Percentiles rank a stretch among this genome's conserved stretches.
phyloP scores from a whole-genome alignment of 2,329 filamentous ascomycete species.

The Cladophialophora psammophila region DNA sequence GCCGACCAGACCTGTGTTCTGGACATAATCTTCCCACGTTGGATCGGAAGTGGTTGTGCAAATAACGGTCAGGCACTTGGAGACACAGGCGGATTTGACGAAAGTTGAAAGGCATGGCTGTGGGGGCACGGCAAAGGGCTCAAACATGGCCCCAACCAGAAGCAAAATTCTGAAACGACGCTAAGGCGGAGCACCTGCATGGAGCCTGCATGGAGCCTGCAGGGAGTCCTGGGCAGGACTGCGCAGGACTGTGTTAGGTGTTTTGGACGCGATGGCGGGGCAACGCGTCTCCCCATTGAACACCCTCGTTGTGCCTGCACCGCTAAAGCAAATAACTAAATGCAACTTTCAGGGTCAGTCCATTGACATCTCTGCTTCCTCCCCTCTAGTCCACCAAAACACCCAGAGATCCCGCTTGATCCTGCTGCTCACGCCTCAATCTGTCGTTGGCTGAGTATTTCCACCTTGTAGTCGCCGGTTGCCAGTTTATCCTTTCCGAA shows the following conservation, averaged over 20 bases:
- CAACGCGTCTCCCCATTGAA: constrained; percentile 29
- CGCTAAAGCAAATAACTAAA: constrained; percentile 9
- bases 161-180: constrained; percentile 24
- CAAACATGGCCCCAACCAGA: constrained; percentile 9
- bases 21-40: background rate
- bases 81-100: background rate
- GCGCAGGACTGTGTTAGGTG: background rate
- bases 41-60: background rate
- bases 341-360: constrained; percentile 19
- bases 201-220: background rate
- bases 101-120: background rate
- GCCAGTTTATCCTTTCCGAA: constrained; percentile 6
- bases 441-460: constrained; percentile 4
- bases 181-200: constrained; percentile 18
- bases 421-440: constrained; percentile 2
- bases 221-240: no score
- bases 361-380: constrained; percentile 12
- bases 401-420: constrained; percentile 1
- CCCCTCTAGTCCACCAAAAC: constrained; percentile 4
- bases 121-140: background rate
- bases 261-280: constrained; percentile 31
- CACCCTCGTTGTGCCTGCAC: constrained; percentile 16
- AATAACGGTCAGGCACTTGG: background rate
- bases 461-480: background rate
- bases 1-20: background rate